Evolutionary conservation across 495 filamentous ascomycete species (phyloP), one percentile per base, ranked within the genome.

Genomic region (Xylaria castorea): DNA sequence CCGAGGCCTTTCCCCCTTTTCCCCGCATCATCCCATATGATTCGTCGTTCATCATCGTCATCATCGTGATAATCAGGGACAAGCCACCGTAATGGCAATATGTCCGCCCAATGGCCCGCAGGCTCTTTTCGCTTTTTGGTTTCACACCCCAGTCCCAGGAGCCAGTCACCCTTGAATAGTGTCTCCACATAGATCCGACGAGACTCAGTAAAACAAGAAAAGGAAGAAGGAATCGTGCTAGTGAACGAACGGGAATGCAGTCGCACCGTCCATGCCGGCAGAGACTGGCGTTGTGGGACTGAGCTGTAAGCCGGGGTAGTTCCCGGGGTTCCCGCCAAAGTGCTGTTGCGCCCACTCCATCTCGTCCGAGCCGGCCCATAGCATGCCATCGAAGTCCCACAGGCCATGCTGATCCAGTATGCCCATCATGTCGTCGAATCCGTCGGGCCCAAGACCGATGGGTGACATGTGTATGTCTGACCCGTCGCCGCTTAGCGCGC

Each of bases 331-430:
- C 1, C 65, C 66, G 60, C 73, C 71, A 66, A 76, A 73, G 50
- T 78, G 78, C 40, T 78, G 76, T 48, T 80, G 78, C 46, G 74
- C 71, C 78, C 78, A 80, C 8, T 80, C 78, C 76, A 80, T 76
- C 68, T 81, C 80, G 61, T 81, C 80, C 14, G 81, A 63, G 76
- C 81, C 80, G 48, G 80, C 78, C 85, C 85, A 87, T 74, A 79
- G 81, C 84, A 86, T 85, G 75, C 83, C 87, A 73, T 89, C 87
- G 1, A 89, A 77, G 74, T 89, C 86, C 87, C 87, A 89, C 12
- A 88, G 79, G 27, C 85, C 83, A 64, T 86, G 84, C 74, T 87
- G 84, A 73, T 88, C 85, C 25, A 88, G 77, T 76, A 88, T 80
- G 72, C 82, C 82, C 81, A 86, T 84, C 81, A 88, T 85, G 72